Evolutionary conservation across 129 eudicot genomes (phyloP), one percentile per base, ranked within the genome.

Genomic region (Silybum marianum): DNA sequence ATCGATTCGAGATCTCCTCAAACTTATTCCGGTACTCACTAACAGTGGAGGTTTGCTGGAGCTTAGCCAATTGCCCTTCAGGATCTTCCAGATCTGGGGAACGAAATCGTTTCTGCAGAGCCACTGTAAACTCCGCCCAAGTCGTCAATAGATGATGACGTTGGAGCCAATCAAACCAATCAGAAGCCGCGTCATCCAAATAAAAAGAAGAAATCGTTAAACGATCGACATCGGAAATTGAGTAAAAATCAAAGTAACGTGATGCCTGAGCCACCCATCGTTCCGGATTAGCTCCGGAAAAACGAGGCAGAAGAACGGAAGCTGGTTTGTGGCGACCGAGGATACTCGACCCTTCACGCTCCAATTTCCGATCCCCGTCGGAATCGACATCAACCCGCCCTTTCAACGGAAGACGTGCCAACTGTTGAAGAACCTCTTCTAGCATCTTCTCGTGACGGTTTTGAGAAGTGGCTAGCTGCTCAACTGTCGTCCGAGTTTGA

Each of bases 1-100:
- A 25, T 0, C 30, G 72, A 30, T 68, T 25, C 30, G 72, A 68
- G 12, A 68, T 7, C 1, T 68, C 24, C 66, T 58, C 66, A 58
- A 58, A 58, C 21, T 58, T n/a, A 12, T n/a, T n/a, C 66, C 21
- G 66, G 66, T 58, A 58, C 21, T 14, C 66, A 14, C 18, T 58
- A 4, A 58, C 66, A 14, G 66, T 58, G n/a, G 66, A 12, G 66
- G 66, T 58, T 58, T 58, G 66, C 12, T 58, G 82, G 63, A 7
- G 74, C 69, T 18, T 72, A 60, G 25, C 82, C 66, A 21, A 8
- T 16, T 34, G 82, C 74, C 75, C 82, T 6, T 12, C 2, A 7
- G 19, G 16, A 5, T 40, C 40, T 68, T 68, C 34, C 16, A 19
- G 11, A 68, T 19, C 72, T 12, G 34, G 23, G 6, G 72, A 30